A percentile compares a stretch with the other conserved stretches of the same genome.
Evolutionary conservation across 2,329 filamentous ascomycete genomes (phyloP).

Genomic region (Drechslerella coelobrocha): DNA sequence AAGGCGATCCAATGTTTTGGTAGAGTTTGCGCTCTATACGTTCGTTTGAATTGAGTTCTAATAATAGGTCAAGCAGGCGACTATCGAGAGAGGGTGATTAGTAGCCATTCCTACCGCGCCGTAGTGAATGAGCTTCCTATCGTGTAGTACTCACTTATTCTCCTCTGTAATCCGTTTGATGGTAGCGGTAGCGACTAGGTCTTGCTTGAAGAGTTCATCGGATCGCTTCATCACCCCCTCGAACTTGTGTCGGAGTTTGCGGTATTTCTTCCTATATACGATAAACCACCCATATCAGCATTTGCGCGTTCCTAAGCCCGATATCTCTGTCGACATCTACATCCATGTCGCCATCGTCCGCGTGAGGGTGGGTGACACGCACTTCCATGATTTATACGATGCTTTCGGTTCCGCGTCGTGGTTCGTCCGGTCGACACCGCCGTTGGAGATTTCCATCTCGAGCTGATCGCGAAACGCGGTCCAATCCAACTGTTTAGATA

Average conservation of each 20-base stretch:
- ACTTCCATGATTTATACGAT: conserved; percentile 59
- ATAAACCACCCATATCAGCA: conserved; percentile 25
- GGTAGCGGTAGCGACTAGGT: conserved; percentile 79
- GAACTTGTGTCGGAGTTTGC: conserved; percentile 83
- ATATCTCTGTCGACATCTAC: conserved; percentile 60
- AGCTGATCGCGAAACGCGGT: conserved; percentile 51
- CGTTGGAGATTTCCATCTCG: conserved; percentile 50
- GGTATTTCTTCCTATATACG: conserved; percentile 87
- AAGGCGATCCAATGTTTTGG: conserved; percentile 69
- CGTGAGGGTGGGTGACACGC: conserved; percentile 38
- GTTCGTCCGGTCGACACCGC: conserved; percentile 45
- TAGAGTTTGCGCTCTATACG: conserved; percentile 78
- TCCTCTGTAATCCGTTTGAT: conserved; percentile 85
- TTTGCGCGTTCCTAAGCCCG: too few species aligned
- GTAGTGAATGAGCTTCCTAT: too few species aligned
- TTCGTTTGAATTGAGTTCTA: conserved; percentile 84
- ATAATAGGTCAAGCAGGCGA: conserved; percentile 83
- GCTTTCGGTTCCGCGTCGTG: conserved; percentile 54
- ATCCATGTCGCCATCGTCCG: conserved; percentile 58
- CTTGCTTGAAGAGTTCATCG: conserved; percentile 80
- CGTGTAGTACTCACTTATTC: conserved; percentile 82
- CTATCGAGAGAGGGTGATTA: conserved; percentile 61
- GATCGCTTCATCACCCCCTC: conserved; percentile 79
- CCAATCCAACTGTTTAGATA: conserved; percentile 44
- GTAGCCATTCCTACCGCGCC: not conserved